Base-by-base conservation (phyloP, 2,329 filamentous ascomycete genomes). In the Escovopsis sp. region DNA sequence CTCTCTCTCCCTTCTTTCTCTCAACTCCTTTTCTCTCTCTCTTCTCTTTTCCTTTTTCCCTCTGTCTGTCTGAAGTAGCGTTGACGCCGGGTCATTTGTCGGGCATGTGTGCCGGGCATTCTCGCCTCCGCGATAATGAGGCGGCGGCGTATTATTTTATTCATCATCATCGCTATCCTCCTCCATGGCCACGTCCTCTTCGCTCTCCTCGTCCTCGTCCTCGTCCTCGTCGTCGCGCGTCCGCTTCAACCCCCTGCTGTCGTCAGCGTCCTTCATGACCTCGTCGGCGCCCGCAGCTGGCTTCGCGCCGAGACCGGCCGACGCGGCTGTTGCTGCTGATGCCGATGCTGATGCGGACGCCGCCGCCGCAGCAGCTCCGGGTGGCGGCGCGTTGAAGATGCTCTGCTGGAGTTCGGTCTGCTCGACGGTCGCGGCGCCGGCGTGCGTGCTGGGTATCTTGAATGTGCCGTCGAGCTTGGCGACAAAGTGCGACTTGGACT, bases 391-490 rank as follows among this genome's bases (percentile, higher is more conserved):
- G 50, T 77, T 79, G 64, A 88, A 87, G 48, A 90, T 84, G 51
- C 77, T 82, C 52, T 82, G 79, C 53, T 86, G 80, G 31, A 83
- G 65, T 45, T 82, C 78, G 4, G 79, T 85, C 46, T 80, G 72
- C 48, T 74, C 70, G 35, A 74, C 70, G 28, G 62, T 64, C 35
- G 64, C 62, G 37, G 69, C 66, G 19, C 62, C 66, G 15, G 65
- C 60, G 28, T 58, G 58, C 19, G 60, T 61, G 37, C 65, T 61
- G 12, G 83, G 76, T 46, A 82, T 69, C 51, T 78, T 77, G 61
- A 86, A 94, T 12, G 84, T 88, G 42, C 90, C 90, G 45, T 94
- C 87, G 35, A 98, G 75, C 57, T 93, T 94, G 25, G 85, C 76
- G 42, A 98, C 75, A 17, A 81, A 79, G 55, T 94, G 70, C 4